These are phyloP conservation scores for Colletotrichum sp. DNA, from an alignment of 2,329 filamentous ascomycete species.

Conservation along the genomic window DNA sequence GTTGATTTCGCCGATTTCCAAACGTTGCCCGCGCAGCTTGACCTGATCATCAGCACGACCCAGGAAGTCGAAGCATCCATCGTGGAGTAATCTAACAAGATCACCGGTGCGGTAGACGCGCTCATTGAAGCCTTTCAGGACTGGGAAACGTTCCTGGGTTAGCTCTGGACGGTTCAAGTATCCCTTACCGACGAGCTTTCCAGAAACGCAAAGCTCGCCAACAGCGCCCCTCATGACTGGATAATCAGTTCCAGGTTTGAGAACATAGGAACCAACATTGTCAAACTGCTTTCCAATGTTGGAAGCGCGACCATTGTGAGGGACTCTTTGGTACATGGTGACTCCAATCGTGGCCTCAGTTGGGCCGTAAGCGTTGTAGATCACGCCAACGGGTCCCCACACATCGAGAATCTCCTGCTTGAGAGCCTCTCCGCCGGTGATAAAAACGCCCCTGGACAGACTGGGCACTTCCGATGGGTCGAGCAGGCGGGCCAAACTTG, in stretches of 20 bases:
- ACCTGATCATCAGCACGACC: constrained; percentile 91
- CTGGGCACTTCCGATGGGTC: constrained; percentile 81
- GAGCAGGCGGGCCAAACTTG: constrained; percentile 79
- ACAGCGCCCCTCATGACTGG: constrained; percentile 80
- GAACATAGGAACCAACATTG: constrained; percentile 84
- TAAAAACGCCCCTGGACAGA: constrained; percentile 84
- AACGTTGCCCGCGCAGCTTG: constrained; percentile 85
- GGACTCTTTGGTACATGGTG: constrained; percentile 86
- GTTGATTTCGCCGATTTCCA: constrained; percentile 93
- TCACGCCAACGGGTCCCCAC: constrained; percentile 80
- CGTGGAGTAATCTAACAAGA: constrained; percentile 78
- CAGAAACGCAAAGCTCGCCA: constrained; percentile 88
- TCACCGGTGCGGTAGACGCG: constrained; percentile 88
- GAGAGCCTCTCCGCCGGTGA: constrained; percentile 87
- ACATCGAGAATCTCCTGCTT: constrained; percentile 87
- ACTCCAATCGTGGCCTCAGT: constrained; percentile 94
- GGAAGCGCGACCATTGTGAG: constrained; percentile 75
- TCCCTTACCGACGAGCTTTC: constrained; percentile 85
- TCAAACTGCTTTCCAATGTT: constrained; percentile 89
- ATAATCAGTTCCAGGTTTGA: constrained; percentile 69
- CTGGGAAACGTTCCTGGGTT: constrained; percentile 77
- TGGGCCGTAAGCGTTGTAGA: constrained; percentile 92
- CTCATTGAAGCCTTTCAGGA: constrained; percentile 58
- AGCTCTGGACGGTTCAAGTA: constrained; percentile 84
- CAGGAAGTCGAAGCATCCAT: constrained; percentile 85